Evolutionary conservation across 2,329 filamentous ascomycete species (phyloP).

Genomic region (Penicillium occitanis): DNA sequence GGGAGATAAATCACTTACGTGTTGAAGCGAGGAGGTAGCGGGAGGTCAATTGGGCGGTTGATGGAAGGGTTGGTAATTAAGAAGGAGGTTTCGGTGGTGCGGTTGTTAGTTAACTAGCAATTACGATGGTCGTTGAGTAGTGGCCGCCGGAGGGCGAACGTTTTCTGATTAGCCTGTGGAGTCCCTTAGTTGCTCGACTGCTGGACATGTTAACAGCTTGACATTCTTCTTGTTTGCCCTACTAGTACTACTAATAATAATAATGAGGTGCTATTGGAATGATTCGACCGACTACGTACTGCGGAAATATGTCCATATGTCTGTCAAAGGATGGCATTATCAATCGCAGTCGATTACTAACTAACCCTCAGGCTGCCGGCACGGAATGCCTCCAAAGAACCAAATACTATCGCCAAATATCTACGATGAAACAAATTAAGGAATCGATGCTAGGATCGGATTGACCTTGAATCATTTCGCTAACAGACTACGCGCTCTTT

Average conservation of each 20-base stretch:
- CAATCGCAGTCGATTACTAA: background rate
- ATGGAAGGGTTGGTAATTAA: background rate
- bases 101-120: background rate
- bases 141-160: background rate
- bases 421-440: background rate
- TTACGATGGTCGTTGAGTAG: background rate
- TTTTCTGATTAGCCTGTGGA: slow-evolving; percentile 1
- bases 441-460: background rate
- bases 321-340: background rate
- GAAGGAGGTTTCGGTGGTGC: slow-evolving; percentile 11
- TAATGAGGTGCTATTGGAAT: background rate
- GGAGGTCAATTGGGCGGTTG: background rate
- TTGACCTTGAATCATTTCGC: background rate
- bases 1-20: background rate
- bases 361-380: background rate
- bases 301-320: background rate
- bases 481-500: background rate
- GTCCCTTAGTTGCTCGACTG: background rate
- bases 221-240: background rate
- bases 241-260: background rate
- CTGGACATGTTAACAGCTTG: background rate
- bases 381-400: background rate
- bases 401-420: background rate
- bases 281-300: background rate
- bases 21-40: background rate